phyloP scores from a whole-genome alignment of 805 yeast genomes.

The Blastobotrys robertii region DNA sequence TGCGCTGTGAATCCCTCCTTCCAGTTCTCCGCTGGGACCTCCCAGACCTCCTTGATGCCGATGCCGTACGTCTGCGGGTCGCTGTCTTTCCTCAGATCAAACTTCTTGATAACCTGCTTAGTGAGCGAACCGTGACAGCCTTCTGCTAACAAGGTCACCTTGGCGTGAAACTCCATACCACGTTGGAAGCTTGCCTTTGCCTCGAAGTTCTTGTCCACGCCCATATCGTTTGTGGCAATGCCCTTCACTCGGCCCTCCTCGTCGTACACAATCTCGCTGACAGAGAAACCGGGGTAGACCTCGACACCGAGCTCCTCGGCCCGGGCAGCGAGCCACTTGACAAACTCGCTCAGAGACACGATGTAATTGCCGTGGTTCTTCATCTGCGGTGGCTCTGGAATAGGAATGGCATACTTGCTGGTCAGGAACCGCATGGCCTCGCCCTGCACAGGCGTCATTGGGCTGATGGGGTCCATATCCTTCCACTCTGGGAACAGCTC shows the following conservation, averaged over 20 bases:
- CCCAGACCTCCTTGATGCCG: conserved; percentile 97
- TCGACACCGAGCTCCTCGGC: conserved; percentile 95
- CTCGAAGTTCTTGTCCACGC: conserved; percentile 61
- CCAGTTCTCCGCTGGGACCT: conserved; percentile 75
- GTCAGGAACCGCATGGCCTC: conserved; percentile 69
- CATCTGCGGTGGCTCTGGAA: conserved; percentile 95
- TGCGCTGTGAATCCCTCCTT: conserved; percentile 75
- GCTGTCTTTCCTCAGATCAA: conserved; percentile 51
- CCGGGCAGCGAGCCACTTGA: conserved; percentile 68
- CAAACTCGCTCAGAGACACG: conserved; percentile 73
- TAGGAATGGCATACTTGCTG: conserved; percentile 47
- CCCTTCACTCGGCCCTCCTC: conserved; percentile 53
- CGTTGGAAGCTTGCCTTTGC: conserved; percentile 84
- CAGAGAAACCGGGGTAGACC: conserved; percentile 83
- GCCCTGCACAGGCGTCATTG: conserved; percentile 58
- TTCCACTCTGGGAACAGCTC: conserved; percentile 69
- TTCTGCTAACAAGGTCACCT: conserved; percentile 84
- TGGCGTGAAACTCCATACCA: conserved; percentile 94
- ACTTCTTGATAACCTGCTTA: conserved; percentile 64
- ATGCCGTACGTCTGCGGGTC: conserved; percentile 86
- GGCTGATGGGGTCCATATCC: conserved; percentile 25
- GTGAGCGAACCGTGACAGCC: conserved; percentile 97
- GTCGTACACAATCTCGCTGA: conserved; percentile 64
- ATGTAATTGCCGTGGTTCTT: conserved; percentile 74
- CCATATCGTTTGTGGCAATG: conserved; percentile 91